Evolutionary conservation across 2,329 filamentous ascomycete species (phyloP).

Genomic region (Botrytis aclada): DNA sequence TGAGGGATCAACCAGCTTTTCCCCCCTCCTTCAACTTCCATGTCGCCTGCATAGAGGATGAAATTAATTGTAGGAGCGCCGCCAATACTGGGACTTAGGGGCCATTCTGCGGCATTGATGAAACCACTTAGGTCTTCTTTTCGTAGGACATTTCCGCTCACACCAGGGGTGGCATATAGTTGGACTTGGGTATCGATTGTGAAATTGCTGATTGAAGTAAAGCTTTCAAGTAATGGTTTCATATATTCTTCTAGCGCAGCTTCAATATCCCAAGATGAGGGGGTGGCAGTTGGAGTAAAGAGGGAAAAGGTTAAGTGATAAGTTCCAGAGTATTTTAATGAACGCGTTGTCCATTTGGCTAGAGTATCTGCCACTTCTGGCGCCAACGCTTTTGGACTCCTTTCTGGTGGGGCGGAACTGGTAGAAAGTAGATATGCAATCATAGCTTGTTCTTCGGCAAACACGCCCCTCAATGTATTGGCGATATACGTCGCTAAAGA

Average conservation of each 20-base stretch:
- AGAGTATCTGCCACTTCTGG: constrained; percentile 54
- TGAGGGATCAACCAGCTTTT: constrained; percentile 89
- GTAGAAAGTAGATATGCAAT: constrained; percentile 71
- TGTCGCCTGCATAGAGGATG: constrained; percentile 77
- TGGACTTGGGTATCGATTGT: constrained; percentile 96
- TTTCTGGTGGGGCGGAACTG: constrained; percentile 51
- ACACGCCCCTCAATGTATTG: constrained; percentile 71
- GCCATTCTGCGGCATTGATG: constrained; percentile 98
- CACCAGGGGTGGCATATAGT: constrained; percentile 75
- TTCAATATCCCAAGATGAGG: constrained; percentile 91
- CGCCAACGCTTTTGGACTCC: constrained; percentile 46
- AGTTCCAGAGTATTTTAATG: constrained; percentile 86
- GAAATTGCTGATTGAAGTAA: constrained; percentile 86
- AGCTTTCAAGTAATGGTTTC: constrained; percentile 72
- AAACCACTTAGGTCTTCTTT: constrained; percentile 91
- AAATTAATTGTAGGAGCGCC: constrained; percentile 94
- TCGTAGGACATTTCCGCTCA: constrained; percentile 60
- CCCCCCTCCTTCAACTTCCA: constrained; percentile 45
- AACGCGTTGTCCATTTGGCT: constrained; percentile 72
- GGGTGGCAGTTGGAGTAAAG: constrained; percentile 74
- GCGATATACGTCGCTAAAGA: constrained; percentile 78
- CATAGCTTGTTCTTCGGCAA: constrained; percentile 83
- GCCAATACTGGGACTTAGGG: constrained; percentile 88
- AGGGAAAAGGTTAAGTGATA: constrained; percentile 96
- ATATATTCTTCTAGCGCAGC: constrained; percentile 77